phyloP scores from a whole-genome alignment of 257 asterid species.

The Apocynum venetum region DNA sequence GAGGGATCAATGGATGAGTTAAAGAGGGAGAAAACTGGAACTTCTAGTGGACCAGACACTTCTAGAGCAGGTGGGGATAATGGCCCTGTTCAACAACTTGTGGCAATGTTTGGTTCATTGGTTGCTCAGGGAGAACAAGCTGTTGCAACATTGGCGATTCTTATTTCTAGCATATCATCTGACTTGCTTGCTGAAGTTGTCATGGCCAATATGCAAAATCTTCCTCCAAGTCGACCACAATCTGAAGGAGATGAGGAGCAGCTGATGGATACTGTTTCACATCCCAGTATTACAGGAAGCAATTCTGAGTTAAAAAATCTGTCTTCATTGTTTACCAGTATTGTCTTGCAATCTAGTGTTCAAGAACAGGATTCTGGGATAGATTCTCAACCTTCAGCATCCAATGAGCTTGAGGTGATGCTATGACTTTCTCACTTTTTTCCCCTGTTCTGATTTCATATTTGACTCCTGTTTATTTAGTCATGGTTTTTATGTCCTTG shows the following conservation, averaged over 20 bases:
- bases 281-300: slow-evolving; percentile 37
- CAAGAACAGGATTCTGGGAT: slow-evolving; percentile 31
- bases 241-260: slow-evolving; percentile 54
- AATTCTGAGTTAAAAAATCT: slow-evolving; percentile 61
- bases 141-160: slow-evolving; percentile 72
- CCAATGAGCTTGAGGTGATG: slow-evolving; percentile 57
- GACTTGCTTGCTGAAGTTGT: slow-evolving; percentile 96
- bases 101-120: slow-evolving; percentile 86
- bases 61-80: slow-evolving; percentile 47
- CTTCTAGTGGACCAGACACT: slow-evolving; percentile 38
- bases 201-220: slow-evolving; percentile 73
- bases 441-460: slow-evolving; percentile 4
- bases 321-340: slow-evolving; percentile 50
- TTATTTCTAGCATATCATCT: slow-evolving; percentile 92
- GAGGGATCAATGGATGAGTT: slow-evolving; percentile 46
- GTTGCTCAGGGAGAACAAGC: slow-evolving; percentile 98
- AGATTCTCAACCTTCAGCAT: slow-evolving; percentile 35
- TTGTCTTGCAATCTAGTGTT: slow-evolving; percentile 44
- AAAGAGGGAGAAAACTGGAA: slow-evolving; percentile 35
- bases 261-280: slow-evolving; percentile 29
- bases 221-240: slow-evolving; percentile 55
- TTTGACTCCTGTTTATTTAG: not conserved
- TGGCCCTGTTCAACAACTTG: slow-evolving; percentile 93
- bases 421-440: slow-evolving; percentile 17
- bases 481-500: not conserved